A percentile compares a stretch with the other conserved stretches of the same genome.
These are phyloP conservation scores for Prunus yedoensis DNA, from an alignment of 331 rosid genomes.

Conservation along the genomic window DNA sequence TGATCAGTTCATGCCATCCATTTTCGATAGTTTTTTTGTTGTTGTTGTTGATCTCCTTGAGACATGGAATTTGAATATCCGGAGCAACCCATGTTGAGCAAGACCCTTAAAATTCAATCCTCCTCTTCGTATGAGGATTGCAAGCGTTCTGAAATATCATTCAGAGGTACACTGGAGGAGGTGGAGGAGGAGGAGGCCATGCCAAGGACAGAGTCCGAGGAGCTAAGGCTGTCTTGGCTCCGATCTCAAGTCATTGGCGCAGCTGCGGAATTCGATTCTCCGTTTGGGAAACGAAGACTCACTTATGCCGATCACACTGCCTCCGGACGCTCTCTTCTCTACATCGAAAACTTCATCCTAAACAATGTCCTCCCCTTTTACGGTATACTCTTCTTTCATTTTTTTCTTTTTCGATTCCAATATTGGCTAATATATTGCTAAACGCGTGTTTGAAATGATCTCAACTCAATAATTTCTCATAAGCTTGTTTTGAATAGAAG, in stretches of 20 bases:
- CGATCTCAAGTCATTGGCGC: constrained; percentile 62
- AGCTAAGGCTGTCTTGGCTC: constrained; percentile 53
- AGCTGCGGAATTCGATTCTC: constrained; percentile 48
- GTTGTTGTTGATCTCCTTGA: not conserved
- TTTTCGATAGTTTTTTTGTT: too few relatives aligned
- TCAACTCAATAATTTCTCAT: not conserved
- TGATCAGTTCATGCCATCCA: too few relatives aligned
- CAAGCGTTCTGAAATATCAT: constrained; percentile 18
- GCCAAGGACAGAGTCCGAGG: constrained; percentile 25
- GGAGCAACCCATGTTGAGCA: not conserved
- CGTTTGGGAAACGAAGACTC: constrained; percentile 55
- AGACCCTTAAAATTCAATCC: not conserved
- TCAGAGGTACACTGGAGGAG: constrained; percentile 15
- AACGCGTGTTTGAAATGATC: too few relatives aligned
- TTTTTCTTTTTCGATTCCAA: too few relatives aligned
- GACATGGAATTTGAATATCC: not conserved
- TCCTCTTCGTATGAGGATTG: not conserved
- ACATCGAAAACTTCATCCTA: constrained; percentile 55
- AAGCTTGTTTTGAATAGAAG: too few relatives aligned
- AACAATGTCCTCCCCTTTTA: constrained; percentile 75
- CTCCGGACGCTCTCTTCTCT: constrained; percentile 65
- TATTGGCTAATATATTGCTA: not conserved
- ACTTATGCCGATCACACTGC: constrained; percentile 91
- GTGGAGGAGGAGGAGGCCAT: constrained; percentile 8
- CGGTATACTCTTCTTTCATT: constrained; percentile 33